Base-by-base conservation (phyloP, 768 basidiomycete genomes). In the Mrakia hoshinonis region DNA sequence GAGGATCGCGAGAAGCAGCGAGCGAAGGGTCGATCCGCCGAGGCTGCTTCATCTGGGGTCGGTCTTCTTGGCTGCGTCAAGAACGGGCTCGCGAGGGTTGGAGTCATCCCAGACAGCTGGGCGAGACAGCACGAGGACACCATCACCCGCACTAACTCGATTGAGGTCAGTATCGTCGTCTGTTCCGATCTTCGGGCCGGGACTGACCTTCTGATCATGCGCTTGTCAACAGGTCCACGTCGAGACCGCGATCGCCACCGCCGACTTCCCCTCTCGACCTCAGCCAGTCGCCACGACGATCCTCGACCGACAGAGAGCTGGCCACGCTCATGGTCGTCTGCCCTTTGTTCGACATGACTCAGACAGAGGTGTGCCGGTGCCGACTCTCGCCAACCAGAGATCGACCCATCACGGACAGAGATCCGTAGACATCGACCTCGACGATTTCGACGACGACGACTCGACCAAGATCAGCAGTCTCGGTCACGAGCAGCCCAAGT, bases 201-300 rank as follows among this genome's bases (percentile, higher is more conserved):
- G n/a, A n/a, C n/a, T n/a, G n/a, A n/a, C n/a, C n/a, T n/a, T n/a
- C n/a, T n/a, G n/a, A n/a, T n/a, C n/a, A n/a, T n/a, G n/a, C n/a
- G n/a, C n/a, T n/a, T n/a, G n/a, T n/a, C n/a, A n/a, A n/a, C 67
- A 68, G 66, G 51, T 67, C 36, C 66, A 54, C 66, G 66, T 67
- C 48, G 52, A 67, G n/a, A 67, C 66, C 52, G 66, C 51, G 38
- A 48, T 67, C 66, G 52, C 66, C 18, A 48, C 31, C 12, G 39
- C 63, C 43, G 63, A 65, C 29, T 48, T 65, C 39, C 43, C 63
- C 24, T 5, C n/a, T 15, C 54, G 54, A 55, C 15, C n/a, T 24
- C 51, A 52, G 29, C n/a, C 51, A 9, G 51, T 24, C 51, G 51
- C 54, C 22, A 18, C 54, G 29, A 31, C 54, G 26, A 31, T 11